Evolutionary conservation across 257 asterid genomes (phyloP).

Genomic region (Forsythia viridissima): DNA sequence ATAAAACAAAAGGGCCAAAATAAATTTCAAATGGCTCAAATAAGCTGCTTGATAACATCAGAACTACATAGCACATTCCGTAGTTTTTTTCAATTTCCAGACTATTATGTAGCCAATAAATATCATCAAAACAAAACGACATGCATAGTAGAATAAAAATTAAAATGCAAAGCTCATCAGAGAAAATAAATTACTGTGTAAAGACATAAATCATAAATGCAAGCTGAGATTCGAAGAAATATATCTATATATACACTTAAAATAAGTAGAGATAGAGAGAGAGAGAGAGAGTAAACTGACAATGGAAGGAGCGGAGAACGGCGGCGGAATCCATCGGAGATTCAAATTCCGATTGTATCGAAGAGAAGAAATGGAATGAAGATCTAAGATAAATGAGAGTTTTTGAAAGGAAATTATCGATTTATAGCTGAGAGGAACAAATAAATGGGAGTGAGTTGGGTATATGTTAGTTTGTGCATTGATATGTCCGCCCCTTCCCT

Average conservation of each 20-base stretch:
- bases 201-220: conserved; percentile 22
- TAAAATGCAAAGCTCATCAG: not conserved
- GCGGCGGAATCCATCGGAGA: conserved; percentile 71
- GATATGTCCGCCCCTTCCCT: conserved; percentile 66
- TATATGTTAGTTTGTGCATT: conserved; percentile 32
- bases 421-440: conserved; percentile 15
- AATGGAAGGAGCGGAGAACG: conserved; percentile 68
- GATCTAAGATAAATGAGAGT: conserved; percentile 25
- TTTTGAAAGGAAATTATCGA: conserved; percentile 24
- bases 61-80: not conserved
- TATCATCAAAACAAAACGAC: not conserved
- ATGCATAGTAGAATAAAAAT: not conserved
- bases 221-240: conserved; percentile 21
- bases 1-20: not conserved
- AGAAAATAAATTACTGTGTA: not conserved
- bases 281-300: conserved; percentile 35
- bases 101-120: not conserved
- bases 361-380: conserved; percentile 32
- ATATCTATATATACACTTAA: not conserved
- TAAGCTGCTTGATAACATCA: not conserved
- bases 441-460: not conserved
- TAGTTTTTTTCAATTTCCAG: not conserved
- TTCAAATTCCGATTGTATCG: conserved; percentile 18
- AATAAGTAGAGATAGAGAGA: not conserved
- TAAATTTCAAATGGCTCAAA: not conserved